Percentiles rank a stretch among this genome's conserved stretches.
These are phyloP conservation scores for Apiotrichum sp. DNA, from an alignment of 1,284 basidiomycete species.

Conservation along the genomic window DNA sequence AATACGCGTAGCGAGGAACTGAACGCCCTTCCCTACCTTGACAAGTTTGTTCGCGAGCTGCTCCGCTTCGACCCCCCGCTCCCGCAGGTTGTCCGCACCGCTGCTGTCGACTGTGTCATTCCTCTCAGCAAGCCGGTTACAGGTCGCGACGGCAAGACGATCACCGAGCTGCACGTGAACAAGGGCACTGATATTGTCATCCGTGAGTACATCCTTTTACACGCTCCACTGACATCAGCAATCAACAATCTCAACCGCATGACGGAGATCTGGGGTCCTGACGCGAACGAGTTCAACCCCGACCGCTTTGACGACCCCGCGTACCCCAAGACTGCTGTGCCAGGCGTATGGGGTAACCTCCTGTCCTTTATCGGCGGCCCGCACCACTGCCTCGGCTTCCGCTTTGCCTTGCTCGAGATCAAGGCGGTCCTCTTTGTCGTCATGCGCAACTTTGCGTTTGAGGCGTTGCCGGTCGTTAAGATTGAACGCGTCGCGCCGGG, in stretches of 20 bases:
- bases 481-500: constrained; percentile 1
- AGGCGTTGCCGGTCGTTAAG: not conserved
- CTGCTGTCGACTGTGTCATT: constrained; percentile 55
- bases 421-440: constrained; percentile 57
- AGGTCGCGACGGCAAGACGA: constrained; percentile 43
- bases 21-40: constrained; percentile 53
- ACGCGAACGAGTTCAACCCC: constrained; percentile 59
- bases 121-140: constrained; percentile 52
- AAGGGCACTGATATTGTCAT: constrained; percentile 42
- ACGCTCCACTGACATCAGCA: not conserved
- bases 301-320: constrained; percentile 24
- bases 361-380: constrained; percentile 63
- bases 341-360: constrained; percentile 59
- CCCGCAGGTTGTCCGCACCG: constrained; percentile 58
- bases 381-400: constrained; percentile 64
- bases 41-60: constrained; percentile 62
- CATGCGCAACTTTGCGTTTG: constrained; percentile 24
- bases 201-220: constrained; percentile 40
- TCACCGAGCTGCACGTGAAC: constrained; percentile 33
- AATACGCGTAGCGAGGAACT: constrained; percentile 41
- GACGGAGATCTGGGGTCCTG: constrained; percentile 59
- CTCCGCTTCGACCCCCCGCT: constrained; percentile 63
- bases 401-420: constrained; percentile 63
- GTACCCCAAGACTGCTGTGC: constrained; percentile 49
- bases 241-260: constrained; percentile 54